A percentile compares a stretch with the other conserved stretches of the same genome.
Evolutionary conservation across 2,329 filamentous ascomycete species (phyloP).

Genomic region (Venturia carpophila): DNA sequence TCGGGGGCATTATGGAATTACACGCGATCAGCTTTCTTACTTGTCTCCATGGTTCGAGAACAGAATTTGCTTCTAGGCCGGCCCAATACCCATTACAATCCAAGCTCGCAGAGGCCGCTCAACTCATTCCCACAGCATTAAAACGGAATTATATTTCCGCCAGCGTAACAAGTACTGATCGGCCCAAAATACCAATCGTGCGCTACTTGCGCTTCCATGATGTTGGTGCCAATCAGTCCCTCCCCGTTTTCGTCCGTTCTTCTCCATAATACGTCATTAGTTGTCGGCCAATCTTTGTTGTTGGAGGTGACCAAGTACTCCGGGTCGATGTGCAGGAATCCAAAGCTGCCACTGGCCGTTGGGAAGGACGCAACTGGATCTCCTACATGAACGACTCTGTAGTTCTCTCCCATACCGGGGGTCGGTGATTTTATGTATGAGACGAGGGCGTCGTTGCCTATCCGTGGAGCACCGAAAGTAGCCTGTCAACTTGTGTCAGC

Average conservation of each 20-base stretch:
- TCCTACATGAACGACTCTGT: not conserved
- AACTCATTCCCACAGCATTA: not conserved
- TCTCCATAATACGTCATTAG: not conserved
- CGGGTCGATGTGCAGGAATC: not conserved
- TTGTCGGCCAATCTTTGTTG: not conserved
- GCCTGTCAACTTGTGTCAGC: not conserved
- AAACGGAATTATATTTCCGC: not conserved
- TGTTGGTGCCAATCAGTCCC: not conserved
- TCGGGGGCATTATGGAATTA: too few relatives aligned
- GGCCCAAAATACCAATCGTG: constrained; percentile 1
- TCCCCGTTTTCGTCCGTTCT: not conserved
- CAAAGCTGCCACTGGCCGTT: not conserved
- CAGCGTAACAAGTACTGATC: not conserved
- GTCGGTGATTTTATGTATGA: not conserved
- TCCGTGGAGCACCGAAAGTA: not conserved
- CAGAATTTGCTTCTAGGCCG: too few relatives aligned
- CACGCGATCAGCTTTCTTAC: too few relatives aligned
- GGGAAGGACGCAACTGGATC: not conserved
- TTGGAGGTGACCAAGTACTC: not conserved
- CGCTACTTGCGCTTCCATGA: not conserved
- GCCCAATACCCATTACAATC: too few relatives aligned
- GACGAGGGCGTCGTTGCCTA: not conserved
- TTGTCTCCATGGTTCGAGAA: too few relatives aligned
- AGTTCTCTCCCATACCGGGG: not conserved
- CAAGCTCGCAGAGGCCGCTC: too few relatives aligned